Base-by-base conservation (phyloP, 1,139 yeast genomes). In the Kodamaea ohmeri region DNA sequence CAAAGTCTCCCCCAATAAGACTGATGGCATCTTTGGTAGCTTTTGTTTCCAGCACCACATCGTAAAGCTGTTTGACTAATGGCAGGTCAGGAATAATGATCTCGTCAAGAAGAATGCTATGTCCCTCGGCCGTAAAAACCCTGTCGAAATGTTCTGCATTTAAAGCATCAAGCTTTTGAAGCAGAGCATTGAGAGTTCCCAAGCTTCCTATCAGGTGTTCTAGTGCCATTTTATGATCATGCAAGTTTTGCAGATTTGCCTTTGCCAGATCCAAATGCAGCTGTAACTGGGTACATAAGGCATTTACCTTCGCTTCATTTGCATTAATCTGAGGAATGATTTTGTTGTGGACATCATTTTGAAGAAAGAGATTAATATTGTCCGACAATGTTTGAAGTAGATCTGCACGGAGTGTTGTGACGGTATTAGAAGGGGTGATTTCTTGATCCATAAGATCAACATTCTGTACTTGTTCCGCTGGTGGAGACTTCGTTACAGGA, bases 21-120 rank as follows among this genome's bases (percentile, higher is more conserved):
- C 75, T 70, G 6, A 76, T 54, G 0, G 88, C 68, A 53, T 89
- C 96, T 33, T 77, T 76, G 19, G 80, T 73, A 0, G 95, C 85
- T 46, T 75, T 71, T 38, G 83, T 85, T 29, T 78, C 83, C 32
- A 89, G 75, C 0, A 76, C 78, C 1, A 82, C 63, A 20, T 76
- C 77, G 54, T 85, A 84, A n/a, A 88, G 64, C 47, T 71, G 74
- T 32, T 58, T 56, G 3, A 68, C 67, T 28, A 68, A 47, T 2
- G 64, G 62, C 61, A 65, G 71, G 40, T 71, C 76, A 1, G 75
- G 67, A 3, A 67, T 55, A 4, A 69, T 56, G 20, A 70, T 45
- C 18, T 67, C 68, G 38, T 68, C 74, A 16, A 69, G 44, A 2
- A 48, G 45, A 18, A 65, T 38, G 5, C 46, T 41, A 6, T 45